These are phyloP conservation scores for Aureobasidium vineae DNA, from an alignment of 2,329 filamentous ascomycete species.

Conservation along the genomic window DNA sequence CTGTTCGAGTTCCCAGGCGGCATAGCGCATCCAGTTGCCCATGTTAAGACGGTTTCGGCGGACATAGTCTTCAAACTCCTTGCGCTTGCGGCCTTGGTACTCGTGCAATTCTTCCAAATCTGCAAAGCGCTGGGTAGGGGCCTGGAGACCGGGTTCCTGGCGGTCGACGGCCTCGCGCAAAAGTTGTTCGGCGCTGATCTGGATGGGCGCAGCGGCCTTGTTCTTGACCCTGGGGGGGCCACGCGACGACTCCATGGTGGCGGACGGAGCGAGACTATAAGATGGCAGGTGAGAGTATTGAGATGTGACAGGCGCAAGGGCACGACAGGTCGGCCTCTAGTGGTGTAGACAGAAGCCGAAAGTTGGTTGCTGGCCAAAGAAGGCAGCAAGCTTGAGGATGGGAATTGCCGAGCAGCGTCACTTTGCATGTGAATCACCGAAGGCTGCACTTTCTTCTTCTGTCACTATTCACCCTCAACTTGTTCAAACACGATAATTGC, in stretches of 20 bases:
- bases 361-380: neutral
- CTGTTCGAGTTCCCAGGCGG: slow-evolving; percentile 95
- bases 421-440: slow-evolving; percentile 15
- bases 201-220: slow-evolving; percentile 78
- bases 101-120: slow-evolving; percentile 98
- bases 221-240: slow-evolving; percentile 97
- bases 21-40: slow-evolving; percentile 99
- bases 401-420: slow-evolving; percentile 12
- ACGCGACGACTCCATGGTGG: slow-evolving; percentile 80
- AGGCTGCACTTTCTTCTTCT: neutral
- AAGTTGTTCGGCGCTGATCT: slow-evolving; percentile 96
- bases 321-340: slow-evolving; percentile 7
- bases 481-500: neutral
- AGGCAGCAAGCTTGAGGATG: neutral
- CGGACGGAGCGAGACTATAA: slow-evolving; percentile 9
- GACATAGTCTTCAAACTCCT: slow-evolving; percentile 98
- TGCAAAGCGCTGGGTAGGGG: slow-evolving; percentile 90
- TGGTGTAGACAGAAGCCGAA: neutral
- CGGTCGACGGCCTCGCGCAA: slow-evolving; percentile 95
- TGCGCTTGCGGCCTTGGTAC: slow-evolving; percentile 91
- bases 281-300: neutral
- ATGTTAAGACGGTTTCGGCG: slow-evolving; percentile 91
- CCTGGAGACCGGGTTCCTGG: slow-evolving; percentile 83
- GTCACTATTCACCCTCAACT: neutral
- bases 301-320: neutral